Conservation (phyloP, 495 filamentous ascomycete species). For the Jackrogersella minutella region DNA sequence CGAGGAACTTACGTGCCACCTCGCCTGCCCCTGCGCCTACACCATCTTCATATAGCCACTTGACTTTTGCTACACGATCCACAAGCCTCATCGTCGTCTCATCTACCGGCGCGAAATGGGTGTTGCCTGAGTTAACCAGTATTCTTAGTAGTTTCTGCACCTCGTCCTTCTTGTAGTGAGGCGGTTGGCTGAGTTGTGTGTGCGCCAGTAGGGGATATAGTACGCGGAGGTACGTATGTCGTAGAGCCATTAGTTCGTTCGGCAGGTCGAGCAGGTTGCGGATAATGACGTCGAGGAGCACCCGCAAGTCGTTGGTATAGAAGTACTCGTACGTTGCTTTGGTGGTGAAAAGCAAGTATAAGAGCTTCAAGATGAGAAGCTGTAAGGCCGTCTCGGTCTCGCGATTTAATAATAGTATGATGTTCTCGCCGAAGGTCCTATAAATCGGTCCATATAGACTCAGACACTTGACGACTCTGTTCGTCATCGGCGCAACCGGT, state of each 20-base stretch:
- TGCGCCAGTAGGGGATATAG: conserved; percentile 88
- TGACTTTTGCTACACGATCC: conserved; percentile 79
- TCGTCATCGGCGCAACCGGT: conserved; percentile 69
- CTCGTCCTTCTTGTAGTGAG: conserved; percentile 92
- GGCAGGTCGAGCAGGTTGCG: conserved; percentile 94
- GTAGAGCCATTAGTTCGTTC: conserved; percentile 76
- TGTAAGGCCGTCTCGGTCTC: conserved; percentile 94
- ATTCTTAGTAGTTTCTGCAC: conserved; percentile 76
- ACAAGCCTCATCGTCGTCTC: conserved; percentile 88
- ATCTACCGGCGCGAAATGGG: conserved; percentile 90
- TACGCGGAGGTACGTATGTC: conserved; percentile 98
- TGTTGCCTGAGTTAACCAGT: conserved; percentile 66
- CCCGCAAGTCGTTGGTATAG: conserved; percentile 95
- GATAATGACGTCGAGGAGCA: conserved; percentile 94
- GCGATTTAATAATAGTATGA: conserved; percentile 94
- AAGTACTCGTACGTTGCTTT: conserved; percentile 94
- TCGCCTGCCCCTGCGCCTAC: conserved; percentile 49
- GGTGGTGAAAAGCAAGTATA: conserved; percentile 95
- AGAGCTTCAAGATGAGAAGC: conserved; percentile 90
- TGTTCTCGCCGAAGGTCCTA: conserved; percentile 97
- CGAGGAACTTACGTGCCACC: conserved; percentile 55
- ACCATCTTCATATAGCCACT: conserved; percentile 73
- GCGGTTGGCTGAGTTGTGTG: conserved; percentile 84
- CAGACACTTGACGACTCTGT: conserved; percentile 90
- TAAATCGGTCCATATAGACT: conserved; percentile 79